Evolutionary conservation across 768 basidiomycete genomes (phyloP), one percentile per base, ranked within the genome.

Genomic region (Hericium erinaceus): DNA sequence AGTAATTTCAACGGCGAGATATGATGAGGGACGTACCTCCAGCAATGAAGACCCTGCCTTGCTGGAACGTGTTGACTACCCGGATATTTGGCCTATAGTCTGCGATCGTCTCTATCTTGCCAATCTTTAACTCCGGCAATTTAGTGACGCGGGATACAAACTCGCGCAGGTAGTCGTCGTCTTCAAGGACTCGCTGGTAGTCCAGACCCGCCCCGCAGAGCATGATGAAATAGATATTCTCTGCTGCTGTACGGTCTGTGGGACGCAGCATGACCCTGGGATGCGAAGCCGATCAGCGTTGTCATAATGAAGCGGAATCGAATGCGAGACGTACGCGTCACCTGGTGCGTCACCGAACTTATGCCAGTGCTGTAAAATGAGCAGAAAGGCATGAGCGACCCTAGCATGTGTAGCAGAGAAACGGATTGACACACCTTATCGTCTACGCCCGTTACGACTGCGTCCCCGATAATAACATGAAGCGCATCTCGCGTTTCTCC

Each of bases 1-100:
- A 18, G 15, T 13, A 18, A 11, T 26, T 39, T 12, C 26, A 18
- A 18, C 58, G 59, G 13, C 18, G 13, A 58, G 58, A 13, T 56
- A 48, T 11, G 67, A 44, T 20, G 28, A 6, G 16, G 20, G 24
- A 37, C 56, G 38, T 11, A 61, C 64, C 64, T 49, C 64, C 64
- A 9, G 44, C 57, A 26, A 64, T 24, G 41, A 64, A 63, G 4
- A 62, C 57, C 15, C 62, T 57, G 1, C 62, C 62, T 16, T 39
- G 20, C 16, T 40, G 28, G 48, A 64, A 63, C 40, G 54, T 54
- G 13, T 63, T 20, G 12, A 59, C 59, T 57, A 62, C 55, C 24
- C 63, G 61, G 44, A 64, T 54, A 39, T 62, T 64, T 3, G 58
- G 48, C 26, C 63, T 44, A 2, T 44, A 61, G 7, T 58, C 51